phyloP scores from a whole-genome alignment of 768 basidiomycete genomes.

The Roridomyces roridus region DNA sequence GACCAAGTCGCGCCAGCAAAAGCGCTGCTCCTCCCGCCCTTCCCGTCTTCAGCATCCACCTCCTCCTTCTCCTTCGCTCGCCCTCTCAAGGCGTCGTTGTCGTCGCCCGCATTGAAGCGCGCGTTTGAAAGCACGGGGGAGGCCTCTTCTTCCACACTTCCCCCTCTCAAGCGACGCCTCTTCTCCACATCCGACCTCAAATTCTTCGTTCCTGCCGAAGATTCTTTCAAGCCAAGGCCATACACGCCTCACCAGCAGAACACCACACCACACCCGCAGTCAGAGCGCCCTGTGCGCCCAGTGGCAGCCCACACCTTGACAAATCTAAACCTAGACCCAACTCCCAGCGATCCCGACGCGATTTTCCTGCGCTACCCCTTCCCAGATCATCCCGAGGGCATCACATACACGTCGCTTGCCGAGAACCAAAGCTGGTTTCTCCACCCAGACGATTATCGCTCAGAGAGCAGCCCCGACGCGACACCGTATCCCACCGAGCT shows the following conservation, averaged over 20 bases:
- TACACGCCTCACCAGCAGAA: constrained; percentile 59
- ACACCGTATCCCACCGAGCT: constrained; percentile 77
- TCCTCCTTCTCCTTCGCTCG: constrained; percentile 32
- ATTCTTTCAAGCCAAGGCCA: constrained; percentile 70
- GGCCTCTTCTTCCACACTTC: constrained; percentile 13
- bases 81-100: no score
- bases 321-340: constrained; percentile 69
- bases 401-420: constrained; percentile 76
- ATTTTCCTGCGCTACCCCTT: constrained; percentile 82
- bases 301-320: constrained; percentile 52
- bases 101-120: no score
- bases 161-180: constrained; percentile 54
- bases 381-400: constrained; percentile 71
- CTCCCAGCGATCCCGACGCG: constrained; percentile 65
- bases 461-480: constrained; percentile 53
- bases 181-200: constrained; percentile 53
- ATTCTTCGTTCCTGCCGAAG: constrained; percentile 68
- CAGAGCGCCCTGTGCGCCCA: constrained; percentile 39
- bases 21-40: constrained; percentile 29
- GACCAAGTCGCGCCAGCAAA: constrained; percentile 28
- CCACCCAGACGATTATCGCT: constrained; percentile 68
- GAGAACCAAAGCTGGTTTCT: constrained; percentile 84
- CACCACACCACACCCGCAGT: constrained; percentile 27
- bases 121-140: no score
- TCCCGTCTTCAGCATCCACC: constrained; percentile 20